A percentile compares a stretch with the other conserved stretches of the same genome.
phyloP scores from a whole-genome alignment of 1,284 basidiomycete species.

The Schizophyllum amplum region DNA sequence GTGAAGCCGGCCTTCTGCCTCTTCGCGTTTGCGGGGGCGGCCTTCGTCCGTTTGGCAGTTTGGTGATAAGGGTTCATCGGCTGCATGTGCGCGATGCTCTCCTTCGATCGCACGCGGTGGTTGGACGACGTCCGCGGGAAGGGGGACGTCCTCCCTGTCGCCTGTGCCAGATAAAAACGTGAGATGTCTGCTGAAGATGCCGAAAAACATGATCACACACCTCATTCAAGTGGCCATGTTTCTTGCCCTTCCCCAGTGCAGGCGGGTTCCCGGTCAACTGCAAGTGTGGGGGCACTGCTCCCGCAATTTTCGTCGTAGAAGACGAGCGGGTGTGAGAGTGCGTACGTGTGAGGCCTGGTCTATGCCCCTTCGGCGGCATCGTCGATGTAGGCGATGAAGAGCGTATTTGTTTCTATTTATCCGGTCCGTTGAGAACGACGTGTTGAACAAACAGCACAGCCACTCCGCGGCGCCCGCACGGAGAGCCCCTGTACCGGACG shows the following conservation, averaged over 20 bases:
- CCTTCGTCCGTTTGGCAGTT: neutral
- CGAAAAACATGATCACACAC: neutral
- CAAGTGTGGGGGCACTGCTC: neutral
- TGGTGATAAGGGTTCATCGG: neutral
- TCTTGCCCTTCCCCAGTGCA: neutral
- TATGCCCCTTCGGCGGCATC: neutral
- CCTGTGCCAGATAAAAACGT: neutral
- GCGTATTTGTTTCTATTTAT: neutral
- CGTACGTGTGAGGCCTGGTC: neutral
- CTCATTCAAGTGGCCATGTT: neutral
- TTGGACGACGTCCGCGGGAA: neutral
- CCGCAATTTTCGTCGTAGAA: neutral
- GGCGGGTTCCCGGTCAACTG: neutral
- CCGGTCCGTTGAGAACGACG: neutral
- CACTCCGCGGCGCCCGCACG: neutral
- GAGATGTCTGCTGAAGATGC: neutral
- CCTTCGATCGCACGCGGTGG: neutral
- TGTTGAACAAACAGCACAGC: neutral
- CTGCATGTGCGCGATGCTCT: neutral
- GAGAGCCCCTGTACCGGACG: neutral
- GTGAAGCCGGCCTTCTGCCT: neutral
- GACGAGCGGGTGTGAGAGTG: neutral
- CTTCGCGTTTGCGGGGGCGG: neutral
- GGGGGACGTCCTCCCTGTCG: neutral
- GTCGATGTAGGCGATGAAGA: neutral